These are phyloP conservation scores for Agrostemma githago DNA, from an alignment of 148 eudicot species.

Conservation along the genomic window DNA sequence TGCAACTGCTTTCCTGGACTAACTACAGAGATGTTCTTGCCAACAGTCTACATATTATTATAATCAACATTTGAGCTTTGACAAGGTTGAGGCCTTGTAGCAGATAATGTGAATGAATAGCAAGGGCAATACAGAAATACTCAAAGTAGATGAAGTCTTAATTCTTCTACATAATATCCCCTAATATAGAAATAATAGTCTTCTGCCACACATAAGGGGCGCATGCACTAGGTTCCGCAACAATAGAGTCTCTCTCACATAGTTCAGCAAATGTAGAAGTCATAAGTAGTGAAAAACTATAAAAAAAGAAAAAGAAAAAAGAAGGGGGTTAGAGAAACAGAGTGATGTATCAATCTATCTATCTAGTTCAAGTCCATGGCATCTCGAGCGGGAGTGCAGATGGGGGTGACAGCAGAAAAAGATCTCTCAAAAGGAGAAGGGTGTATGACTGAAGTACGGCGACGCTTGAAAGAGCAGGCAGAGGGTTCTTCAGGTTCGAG, in stretches of 20 bases:
- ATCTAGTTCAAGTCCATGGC: slow-evolving; percentile 96
- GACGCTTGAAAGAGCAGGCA: slow-evolving; percentile 79
- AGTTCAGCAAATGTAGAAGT: slow-evolving; percentile 25
- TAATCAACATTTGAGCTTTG: background rate
- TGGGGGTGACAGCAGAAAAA: slow-evolving; percentile 76
- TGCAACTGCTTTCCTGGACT: background rate
- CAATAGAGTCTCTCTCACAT: slow-evolving; percentile 32
- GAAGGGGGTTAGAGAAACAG: slow-evolving; percentile 19
- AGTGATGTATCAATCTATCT: slow-evolving; percentile 12
- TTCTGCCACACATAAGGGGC: slow-evolving; percentile 35
- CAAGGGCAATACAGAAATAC: slow-evolving; percentile 12
- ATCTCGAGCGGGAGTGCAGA: slow-evolving; percentile 91
- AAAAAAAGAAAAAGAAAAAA: too few relatives aligned
- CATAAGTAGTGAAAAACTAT: slow-evolving; percentile 15
- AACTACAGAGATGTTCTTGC: background rate
- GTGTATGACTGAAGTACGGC: slow-evolving; percentile 52
- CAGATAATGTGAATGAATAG: slow-evolving; percentile 9
- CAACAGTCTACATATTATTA: background rate
- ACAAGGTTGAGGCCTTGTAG: slow-evolving; percentile 5
- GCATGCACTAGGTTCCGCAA: slow-evolving; percentile 28
- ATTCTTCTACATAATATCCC: slow-evolving; percentile 33
- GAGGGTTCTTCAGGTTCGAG: slow-evolving; percentile 57
- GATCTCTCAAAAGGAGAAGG: slow-evolving; percentile 95
- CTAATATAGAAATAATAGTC: slow-evolving; percentile 23
- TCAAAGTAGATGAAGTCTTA: slow-evolving; percentile 25